phyloP scores from a whole-genome alignment of 495 filamentous ascomycete genomes.

The Neurospora africana region DNA sequence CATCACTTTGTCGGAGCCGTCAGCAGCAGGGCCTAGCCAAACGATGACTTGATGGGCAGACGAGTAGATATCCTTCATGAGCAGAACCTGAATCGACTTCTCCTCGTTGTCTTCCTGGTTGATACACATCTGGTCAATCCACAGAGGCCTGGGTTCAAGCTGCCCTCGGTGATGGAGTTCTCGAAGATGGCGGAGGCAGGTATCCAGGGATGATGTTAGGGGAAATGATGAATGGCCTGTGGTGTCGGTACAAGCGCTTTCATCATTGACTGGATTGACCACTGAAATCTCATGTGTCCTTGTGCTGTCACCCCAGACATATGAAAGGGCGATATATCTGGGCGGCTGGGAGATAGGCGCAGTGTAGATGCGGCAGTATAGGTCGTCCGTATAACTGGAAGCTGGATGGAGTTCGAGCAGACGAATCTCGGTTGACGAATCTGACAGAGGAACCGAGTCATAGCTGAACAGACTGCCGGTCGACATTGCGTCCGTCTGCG shows the following conservation, averaged over 20 bases:
- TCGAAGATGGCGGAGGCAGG: background rate
- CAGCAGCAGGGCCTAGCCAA: constrained; percentile 15
- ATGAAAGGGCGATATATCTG: background rate
- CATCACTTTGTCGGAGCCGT: constrained; percentile 2
- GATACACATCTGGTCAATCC: constrained; percentile 23
- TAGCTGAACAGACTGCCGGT: background rate
- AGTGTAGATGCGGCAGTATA: background rate
- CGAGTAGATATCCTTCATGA: constrained; percentile 20
- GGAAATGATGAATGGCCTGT: too few relatives aligned
- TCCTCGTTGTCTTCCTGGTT: constrained; percentile 18
- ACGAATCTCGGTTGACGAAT: background rate
- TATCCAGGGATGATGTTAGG: background rate
- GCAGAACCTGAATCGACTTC: constrained; percentile 14
- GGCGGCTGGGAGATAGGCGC: background rate
- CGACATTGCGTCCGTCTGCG: background rate
- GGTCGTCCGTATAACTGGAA: background rate
- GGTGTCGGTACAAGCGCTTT: too few relatives aligned
- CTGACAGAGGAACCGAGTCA: background rate
- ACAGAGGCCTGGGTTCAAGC: background rate
- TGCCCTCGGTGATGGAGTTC: background rate
- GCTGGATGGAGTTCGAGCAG: background rate
- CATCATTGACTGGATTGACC: background rate
- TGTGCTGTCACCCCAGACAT: background rate
- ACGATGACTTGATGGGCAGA: constrained; percentile 11
- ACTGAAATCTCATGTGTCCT: background rate